These are phyloP conservation scores for Medicago arabica DNA, from an alignment of 306 rosid species.

Conservation along the genomic window DNA sequence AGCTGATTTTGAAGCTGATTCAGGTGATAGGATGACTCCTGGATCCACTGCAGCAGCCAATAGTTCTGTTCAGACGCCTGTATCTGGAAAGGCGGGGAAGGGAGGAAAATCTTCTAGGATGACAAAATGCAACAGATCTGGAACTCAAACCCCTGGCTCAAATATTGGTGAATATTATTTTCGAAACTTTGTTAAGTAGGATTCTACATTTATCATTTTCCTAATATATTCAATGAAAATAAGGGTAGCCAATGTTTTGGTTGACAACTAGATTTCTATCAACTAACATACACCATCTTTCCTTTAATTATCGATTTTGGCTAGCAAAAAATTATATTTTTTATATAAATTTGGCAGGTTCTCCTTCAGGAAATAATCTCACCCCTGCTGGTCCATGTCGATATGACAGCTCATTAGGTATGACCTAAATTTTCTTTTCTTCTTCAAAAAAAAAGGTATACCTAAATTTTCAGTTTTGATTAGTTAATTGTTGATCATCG, in stretches of 20 bases:
- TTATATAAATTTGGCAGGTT: conserved; percentile 65
- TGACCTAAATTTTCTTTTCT: conserved; percentile 36
- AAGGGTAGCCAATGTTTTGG: not conserved
- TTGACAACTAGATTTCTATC: conserved; percentile 13
- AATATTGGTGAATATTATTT: conserved; percentile 64
- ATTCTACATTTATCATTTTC: conserved; percentile 22
- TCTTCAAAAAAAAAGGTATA: too few species aligned
- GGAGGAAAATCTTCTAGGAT: conserved; percentile 76
- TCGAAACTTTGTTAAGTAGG: conserved; percentile 33
- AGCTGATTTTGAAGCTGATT: conserved; percentile 70
- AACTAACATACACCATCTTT: conserved; percentile 17
- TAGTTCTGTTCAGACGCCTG: conserved; percentile 72
- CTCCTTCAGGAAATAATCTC: conserved; percentile 82
- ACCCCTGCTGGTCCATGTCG: conserved; percentile 98
- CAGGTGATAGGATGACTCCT: conserved; percentile 63
- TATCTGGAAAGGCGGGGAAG: conserved; percentile 69
- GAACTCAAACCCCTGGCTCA: conserved; percentile 76
- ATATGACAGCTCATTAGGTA: conserved; percentile 97
- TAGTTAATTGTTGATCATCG: conserved; percentile 23
- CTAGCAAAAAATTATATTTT: conserved; percentile 10
- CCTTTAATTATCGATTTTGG: conserved; percentile 11
- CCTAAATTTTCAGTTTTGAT: conserved; percentile 30
- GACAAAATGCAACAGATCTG: conserved; percentile 73
- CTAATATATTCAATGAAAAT: conserved; percentile 5
- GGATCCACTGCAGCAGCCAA: conserved; percentile 57